Evolutionary conservation across 805 yeast species (phyloP).

Genomic region (Tetrapisispora phaffii): DNA sequence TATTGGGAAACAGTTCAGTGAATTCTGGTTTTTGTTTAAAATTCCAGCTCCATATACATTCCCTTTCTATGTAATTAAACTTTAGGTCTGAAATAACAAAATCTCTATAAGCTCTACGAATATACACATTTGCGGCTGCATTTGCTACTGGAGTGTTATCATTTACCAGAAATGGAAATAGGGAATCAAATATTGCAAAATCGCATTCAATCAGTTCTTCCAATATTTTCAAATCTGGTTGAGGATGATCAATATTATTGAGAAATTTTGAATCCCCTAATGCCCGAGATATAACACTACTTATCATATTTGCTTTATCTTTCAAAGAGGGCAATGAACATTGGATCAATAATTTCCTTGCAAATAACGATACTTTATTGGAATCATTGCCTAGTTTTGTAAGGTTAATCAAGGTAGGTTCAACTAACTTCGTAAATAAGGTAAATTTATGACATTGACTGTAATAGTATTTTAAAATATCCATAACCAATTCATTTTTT

Average conservation of each 20-base stretch:
- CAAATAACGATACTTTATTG: slow-evolving; percentile 87
- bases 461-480: slow-evolving; percentile 73
- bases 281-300: slow-evolving; percentile 46
- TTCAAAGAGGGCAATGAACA: slow-evolving; percentile 92
- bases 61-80: slow-evolving; percentile 37
- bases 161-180: slow-evolving; percentile 80
- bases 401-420: slow-evolving; percentile 61
- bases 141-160: slow-evolving; percentile 80
- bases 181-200: slow-evolving; percentile 91
- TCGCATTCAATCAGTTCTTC: slow-evolving; percentile 92
- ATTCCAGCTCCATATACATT: slow-evolving; percentile 1
- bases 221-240: slow-evolving; percentile 61
- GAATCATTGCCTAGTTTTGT: slow-evolving; percentile 86
- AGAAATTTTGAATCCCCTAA: slow-evolving; percentile 82
- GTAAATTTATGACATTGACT: slow-evolving; percentile 65
- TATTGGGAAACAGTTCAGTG: too few species aligned
- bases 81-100: slow-evolving; percentile 69
- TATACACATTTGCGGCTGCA: slow-evolving; percentile 95
- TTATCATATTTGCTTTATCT: slow-evolving; percentile 93
- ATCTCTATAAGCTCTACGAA: slow-evolving; percentile 94
- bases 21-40: background rate
- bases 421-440: slow-evolving; percentile 55
- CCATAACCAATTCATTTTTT: slow-evolving; percentile 79
- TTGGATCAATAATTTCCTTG: slow-evolving; percentile 90
- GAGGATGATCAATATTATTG: slow-evolving; percentile 68